Percentiles rank a stretch among this genome's conserved stretches.
Conservation (phyloP, 352 stramenopile species). For the Phytophthora podocarpi region DNA sequence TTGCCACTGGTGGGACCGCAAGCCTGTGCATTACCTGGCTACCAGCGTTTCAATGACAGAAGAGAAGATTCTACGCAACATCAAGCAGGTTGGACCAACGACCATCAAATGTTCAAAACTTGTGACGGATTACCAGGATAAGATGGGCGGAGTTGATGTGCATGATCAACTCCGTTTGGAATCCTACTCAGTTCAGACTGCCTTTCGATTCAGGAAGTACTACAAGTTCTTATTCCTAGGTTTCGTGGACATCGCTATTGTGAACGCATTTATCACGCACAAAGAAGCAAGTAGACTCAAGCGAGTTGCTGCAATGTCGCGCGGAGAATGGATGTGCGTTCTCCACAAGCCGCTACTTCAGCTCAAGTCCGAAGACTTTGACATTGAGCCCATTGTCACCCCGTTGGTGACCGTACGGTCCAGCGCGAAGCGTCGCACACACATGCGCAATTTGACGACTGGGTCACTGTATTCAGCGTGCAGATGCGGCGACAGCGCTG, state of each 20-base stretch:
- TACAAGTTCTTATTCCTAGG: slow-evolving; percentile 2
- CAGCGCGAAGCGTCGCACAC: background rate
- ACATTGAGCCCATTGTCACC: background rate
- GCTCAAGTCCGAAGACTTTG: background rate
- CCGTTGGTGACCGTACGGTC: no score
- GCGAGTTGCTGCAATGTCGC: background rate
- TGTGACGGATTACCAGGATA: slow-evolving; percentile 36
- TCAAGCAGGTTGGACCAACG: slow-evolving; percentile 10
- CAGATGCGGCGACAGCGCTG: background rate
- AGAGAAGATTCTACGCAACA: slow-evolving; percentile 15
- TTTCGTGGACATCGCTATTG: background rate
- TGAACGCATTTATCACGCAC: background rate
- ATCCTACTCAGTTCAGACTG: slow-evolving; percentile 3
- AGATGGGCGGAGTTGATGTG: no score
- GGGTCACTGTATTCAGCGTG: background rate
- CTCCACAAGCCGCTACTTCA: background rate
- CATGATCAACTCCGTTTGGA: background rate
- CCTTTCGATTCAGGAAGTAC: background rate
- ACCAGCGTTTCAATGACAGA: slow-evolving; percentile 17
- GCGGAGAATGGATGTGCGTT: background rate
- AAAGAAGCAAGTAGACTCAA: background rate
- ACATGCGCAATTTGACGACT: background rate
- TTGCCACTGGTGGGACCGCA: slow-evolving; percentile 32
- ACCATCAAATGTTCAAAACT: slow-evolving; percentile 21
- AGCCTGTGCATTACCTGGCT: slow-evolving; percentile 39